Evolutionary conservation across 2,329 filamentous ascomycete species (phyloP), one percentile per base, ranked within the genome.

Genomic region (Ciborinia camelliae): DNA sequence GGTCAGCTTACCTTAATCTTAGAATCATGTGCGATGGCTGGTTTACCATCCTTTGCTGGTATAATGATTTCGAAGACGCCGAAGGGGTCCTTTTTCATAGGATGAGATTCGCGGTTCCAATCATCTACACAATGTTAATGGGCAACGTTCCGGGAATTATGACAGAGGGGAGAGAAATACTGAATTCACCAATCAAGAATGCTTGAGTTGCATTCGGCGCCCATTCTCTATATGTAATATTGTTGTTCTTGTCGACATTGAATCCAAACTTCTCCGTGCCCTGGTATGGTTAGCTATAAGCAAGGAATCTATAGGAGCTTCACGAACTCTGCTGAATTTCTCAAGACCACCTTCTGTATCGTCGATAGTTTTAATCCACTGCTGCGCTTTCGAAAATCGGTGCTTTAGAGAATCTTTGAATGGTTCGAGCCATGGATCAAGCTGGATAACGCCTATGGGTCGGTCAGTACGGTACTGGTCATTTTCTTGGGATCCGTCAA

Each of bases 211-310:
- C 94, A 80, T 92, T 96, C 32, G 95, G 93, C 0, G 95, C 95
- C 95, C 95, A 99, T 83, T 99, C 95, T 71, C 92, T 86, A 78
- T 99, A 99, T 65, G 84, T 82, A 70, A 99, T 92, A 76, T 93
- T 92, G 76, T 91, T 91, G 73, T 96, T 87, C 62, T 86, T 81
- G 74, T 89, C 84, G 66, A 95, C 88, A 71, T 91, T 92, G 78
- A 99, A 86, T 64, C 95, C 95, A 74, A 90, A 97, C 68, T 84
- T 88, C 74, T 98, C 92, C 68, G 86, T 90, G 52, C 95, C 94
- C 91, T 96, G 70, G 45, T 58, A 64, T 58, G 68, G 59, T 71
- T 59, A 68, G 68, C 47, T 47, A 23, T 18, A 23, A 15, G 26
- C 32, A 14, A 51, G 50, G 48, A 52, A 43, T 35, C 39, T 54